Conservation (phyloP, 306 rosid genomes). For the Prunus mongolica region DNA sequence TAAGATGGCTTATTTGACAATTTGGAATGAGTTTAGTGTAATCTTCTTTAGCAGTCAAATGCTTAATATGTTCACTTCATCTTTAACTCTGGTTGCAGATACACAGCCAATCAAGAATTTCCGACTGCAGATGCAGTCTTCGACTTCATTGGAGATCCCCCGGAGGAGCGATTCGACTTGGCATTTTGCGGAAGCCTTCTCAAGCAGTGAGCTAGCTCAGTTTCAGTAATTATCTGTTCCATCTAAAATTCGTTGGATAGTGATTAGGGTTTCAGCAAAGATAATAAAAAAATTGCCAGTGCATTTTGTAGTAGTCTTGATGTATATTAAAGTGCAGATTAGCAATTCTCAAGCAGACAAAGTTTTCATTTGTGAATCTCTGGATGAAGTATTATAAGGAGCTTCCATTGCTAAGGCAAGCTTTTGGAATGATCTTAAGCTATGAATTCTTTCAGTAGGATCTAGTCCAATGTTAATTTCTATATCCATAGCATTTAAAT, state of each 20-base stretch:
- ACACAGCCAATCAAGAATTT: constrained; percentile 87
- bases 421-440: background rate
- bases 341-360: background rate
- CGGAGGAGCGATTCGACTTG: constrained; percentile 89
- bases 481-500: no score
- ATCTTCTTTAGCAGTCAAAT: background rate
- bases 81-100: constrained; percentile 43
- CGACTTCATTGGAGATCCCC: constrained; percentile 93
- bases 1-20: background rate
- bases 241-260: background rate
- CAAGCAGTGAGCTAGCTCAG: constrained; percentile 65
- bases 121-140: constrained; percentile 82
- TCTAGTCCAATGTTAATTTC: background rate
- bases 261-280: background rate
- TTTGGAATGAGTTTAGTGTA: background rate
- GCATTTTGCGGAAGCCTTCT: constrained; percentile 83
- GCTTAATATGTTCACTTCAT: background rate
- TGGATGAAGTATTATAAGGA: background rate
- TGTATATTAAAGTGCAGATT: background rate
- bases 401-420: background rate
- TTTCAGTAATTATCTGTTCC: background rate
- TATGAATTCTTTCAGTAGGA: background rate
- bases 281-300: background rate
- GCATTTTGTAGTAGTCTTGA: background rate
- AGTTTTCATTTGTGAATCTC: background rate